Percentiles rank a stretch among this genome's conserved stretches.
Evolutionary conservation across 306 rosid species (phyloP).

Genomic region (Quercus berberidifolia): DNA sequence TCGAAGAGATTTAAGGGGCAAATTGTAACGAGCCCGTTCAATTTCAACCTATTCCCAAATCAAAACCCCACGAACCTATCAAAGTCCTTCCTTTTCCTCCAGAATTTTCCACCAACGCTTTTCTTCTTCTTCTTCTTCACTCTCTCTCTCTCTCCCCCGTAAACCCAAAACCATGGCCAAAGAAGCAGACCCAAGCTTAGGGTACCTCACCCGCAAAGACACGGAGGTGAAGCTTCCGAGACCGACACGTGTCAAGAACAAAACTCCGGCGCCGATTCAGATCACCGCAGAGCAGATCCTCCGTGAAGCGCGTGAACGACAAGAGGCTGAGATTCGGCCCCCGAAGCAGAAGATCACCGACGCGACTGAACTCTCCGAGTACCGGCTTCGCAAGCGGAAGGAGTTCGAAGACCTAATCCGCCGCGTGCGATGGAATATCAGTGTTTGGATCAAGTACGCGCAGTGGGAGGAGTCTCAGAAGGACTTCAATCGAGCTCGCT

Average conservation of each 20-base stretch:
- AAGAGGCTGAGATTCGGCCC: slow-evolving; percentile 86
- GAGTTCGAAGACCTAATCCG: slow-evolving; percentile 86
- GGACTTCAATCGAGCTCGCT: slow-evolving; percentile 86
- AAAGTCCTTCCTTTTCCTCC: too few species aligned
- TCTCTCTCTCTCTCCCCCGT: too few species aligned
- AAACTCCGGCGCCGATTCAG: slow-evolving; percentile 79
- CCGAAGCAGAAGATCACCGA: slow-evolving; percentile 92
- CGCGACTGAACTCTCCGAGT: slow-evolving; percentile 71
- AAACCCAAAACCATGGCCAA: slow-evolving; percentile 13
- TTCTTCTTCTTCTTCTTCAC: too few species aligned
- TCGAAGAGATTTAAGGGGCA: too few species aligned
- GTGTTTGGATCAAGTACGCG: slow-evolving; percentile 86
- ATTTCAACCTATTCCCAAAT: too few species aligned
- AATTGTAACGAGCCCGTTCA: too few species aligned
- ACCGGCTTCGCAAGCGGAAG: slow-evolving; percentile 81
- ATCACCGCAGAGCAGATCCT: slow-evolving; percentile 94
- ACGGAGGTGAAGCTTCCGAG: slow-evolving; percentile 96
- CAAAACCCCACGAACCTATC: too few species aligned
- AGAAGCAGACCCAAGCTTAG: slow-evolving; percentile 75
- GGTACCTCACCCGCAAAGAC: slow-evolving; percentile 81
- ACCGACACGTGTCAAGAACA: slow-evolving; percentile 81
- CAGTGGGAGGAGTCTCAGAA: slow-evolving; percentile 93
- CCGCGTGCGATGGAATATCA: slow-evolving; percentile 76
- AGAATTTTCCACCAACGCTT: too few species aligned
- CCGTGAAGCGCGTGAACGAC: slow-evolving; percentile 86